Evolutionary conservation across 495 filamentous ascomycete species (phyloP), one percentile per base, ranked within the genome.

Genomic region (Neohortaea acidophila): DNA sequence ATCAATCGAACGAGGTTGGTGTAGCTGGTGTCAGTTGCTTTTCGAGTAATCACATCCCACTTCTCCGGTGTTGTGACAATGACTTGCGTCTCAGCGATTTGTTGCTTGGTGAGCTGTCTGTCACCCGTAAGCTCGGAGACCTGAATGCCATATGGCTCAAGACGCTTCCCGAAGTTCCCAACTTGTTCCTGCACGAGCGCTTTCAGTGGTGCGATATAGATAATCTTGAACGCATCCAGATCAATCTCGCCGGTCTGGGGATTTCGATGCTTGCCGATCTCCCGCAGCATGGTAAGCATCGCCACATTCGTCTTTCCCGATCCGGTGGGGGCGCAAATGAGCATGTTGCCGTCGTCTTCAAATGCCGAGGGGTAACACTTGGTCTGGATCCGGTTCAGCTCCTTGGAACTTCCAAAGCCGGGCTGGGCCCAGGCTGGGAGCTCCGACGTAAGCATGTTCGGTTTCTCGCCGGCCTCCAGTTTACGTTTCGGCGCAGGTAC

Each of bases 41-140:
- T 99, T 48, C 89, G 75, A 4, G 91, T 99, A 50, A 99, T 94
- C 40, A 99, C 91, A 62, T 99, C 89, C 77, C 81, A 99, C 63
- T 99, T 99, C 56, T 99, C 89, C 8, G 89, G 89, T 0, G 89
- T 99, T 2, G 89, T 99, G 30, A 99, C 86, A 51, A 99, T 99
- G 49, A 99, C 78, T 55, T 99, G 89, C 5, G 89, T 96, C 48
- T 99, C 91, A 19, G 84, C 73, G 43, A 99, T 94, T 60, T 96
- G 89, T 54, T 93, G 85, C 58, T 99, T 99, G 24, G 89, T 96
- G 57, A 99, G 84, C 53, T 96, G 91, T 17, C 89, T 81, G 60
- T 99, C 89, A 57, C 89, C 89, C 43, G 89, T 96, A 41, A 99
- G 65, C 56, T 99, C 89, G 5, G 86, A 72, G 3, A 96, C 89